A percentile compares a stretch with the other conserved stretches of the same genome.
phyloP scores from a whole-genome alignment of 2,329 filamentous ascomycete species.

The Aspergillus ibericus region DNA sequence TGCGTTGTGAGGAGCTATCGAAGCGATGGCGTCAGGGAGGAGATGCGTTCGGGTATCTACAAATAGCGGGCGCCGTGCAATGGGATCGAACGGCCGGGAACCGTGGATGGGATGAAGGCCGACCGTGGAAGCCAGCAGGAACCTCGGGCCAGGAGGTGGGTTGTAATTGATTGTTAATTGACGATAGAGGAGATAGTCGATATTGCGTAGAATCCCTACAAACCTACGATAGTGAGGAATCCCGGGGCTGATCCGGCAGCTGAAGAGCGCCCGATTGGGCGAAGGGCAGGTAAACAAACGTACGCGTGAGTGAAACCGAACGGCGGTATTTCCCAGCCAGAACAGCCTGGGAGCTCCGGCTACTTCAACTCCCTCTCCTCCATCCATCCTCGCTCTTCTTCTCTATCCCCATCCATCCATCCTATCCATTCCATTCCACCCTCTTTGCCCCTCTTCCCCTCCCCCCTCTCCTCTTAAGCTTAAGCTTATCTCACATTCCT shows the following conservation, averaged over 20 bases:
- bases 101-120: neutral
- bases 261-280: constrained; percentile 12
- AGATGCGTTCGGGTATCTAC: neutral
- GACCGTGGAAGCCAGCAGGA: neutral
- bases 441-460: neutral
- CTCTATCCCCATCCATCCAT: constrained; percentile 4
- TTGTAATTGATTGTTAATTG: neutral
- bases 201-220: no score
- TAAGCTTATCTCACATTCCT: constrained; percentile 23
- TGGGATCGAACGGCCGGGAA: neutral
- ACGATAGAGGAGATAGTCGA: no score
- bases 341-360: no score
- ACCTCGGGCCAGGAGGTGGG: neutral
- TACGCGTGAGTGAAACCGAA: constrained; percentile 16
- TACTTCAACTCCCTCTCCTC: constrained; percentile 12
- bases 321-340: neutral
- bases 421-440: constrained; percentile 20
- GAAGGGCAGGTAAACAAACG: constrained; percentile 27
- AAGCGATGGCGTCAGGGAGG: neutral
- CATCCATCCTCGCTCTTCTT: constrained; percentile 3
- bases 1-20: neutral
- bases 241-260: neutral
- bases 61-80: neutral
- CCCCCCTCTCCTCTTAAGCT: constrained; percentile 14
- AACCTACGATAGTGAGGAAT: no score